These are phyloP conservation scores for Globomyces pollinis-pini DNA, from an alignment of 192 early-diverging fungal genomes.

Conservation along the genomic window DNA sequence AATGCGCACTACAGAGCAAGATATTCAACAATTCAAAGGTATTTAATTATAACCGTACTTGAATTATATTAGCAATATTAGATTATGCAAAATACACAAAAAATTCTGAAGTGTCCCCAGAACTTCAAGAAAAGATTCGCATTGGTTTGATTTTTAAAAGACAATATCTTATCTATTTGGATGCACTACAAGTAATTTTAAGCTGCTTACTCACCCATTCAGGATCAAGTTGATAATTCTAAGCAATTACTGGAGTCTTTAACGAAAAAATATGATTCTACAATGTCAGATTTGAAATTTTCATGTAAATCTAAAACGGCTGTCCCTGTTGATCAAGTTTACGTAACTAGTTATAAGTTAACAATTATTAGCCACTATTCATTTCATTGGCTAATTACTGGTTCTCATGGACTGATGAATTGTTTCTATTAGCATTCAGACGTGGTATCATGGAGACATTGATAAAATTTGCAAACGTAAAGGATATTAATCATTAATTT, in stretches of 20 bases:
- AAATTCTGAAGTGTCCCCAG: constrained; percentile 16
- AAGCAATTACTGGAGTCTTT: constrained; percentile 23
- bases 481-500: neutral
- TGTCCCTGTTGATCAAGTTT: constrained; percentile 53
- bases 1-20: constrained; percentile 32
- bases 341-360: neutral
- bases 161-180: constrained; percentile 51
- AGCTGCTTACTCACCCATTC: too few species aligned
- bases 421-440: constrained; percentile 46
- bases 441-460: constrained; percentile 44
- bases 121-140: constrained; percentile 13
- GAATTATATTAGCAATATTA: too few species aligned
- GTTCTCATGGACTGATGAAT: constrained; percentile 44
- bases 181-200: constrained; percentile 34
- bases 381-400: constrained; percentile 43
- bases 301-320: constrained; percentile 51
- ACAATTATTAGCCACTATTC: constrained; percentile 48
- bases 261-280: constrained; percentile 31
- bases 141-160: constrained; percentile 38
- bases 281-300: constrained; percentile 38
- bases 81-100: constrained; percentile 30
- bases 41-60: too few species aligned
- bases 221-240: constrained; percentile 38
- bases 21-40: constrained; percentile 38
- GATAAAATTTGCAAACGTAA: constrained; percentile 21